Conservation (phyloP, 1,284 basidiomycete species). For the Irpex rosettiformis region DNA sequence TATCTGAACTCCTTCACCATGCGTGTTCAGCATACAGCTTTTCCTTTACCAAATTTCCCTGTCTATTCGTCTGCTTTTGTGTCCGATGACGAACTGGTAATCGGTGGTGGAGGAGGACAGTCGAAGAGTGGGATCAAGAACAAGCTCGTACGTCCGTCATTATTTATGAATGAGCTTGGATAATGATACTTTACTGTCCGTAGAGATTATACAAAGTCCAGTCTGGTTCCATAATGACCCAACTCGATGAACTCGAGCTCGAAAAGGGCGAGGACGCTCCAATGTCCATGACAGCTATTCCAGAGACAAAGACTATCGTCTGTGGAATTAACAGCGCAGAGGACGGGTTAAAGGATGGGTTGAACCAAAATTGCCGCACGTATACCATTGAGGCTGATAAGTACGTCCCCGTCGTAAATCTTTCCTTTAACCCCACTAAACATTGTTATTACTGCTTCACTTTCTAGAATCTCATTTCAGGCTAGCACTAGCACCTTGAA, state of each 20-base stretch:
- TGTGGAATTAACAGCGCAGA: slow-evolving; percentile 84
- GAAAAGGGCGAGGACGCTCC: slow-evolving; percentile 85
- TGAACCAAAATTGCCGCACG: slow-evolving; percentile 82
- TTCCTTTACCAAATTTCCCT: slow-evolving; percentile 75
- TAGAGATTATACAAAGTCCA: slow-evolving; percentile 75
- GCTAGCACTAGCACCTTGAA: slow-evolving; percentile 61
- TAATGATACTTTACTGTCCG: slow-evolving; percentile 7
- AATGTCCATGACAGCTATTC: slow-evolving; percentile 84
- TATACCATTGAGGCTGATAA: slow-evolving; percentile 60
- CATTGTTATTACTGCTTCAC: not conserved
- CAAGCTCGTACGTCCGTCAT: slow-evolving; percentile 76
- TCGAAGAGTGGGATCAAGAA: slow-evolving; percentile 86
- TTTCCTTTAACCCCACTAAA: not conserved
- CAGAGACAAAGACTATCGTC: slow-evolving; percentile 52
- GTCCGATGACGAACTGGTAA: slow-evolving; percentile 66
- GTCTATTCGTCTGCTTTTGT: slow-evolving; percentile 88
- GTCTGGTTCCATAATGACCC: slow-evolving; percentile 53
- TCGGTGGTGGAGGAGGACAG: slow-evolving; percentile 88
- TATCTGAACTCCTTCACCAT: slow-evolving; percentile 41
- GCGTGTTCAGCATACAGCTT: slow-evolving; percentile 77
- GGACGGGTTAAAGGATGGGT: slow-evolving; percentile 56
- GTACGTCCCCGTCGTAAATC: slow-evolving; percentile 36
- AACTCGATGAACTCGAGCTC: slow-evolving; percentile 70
- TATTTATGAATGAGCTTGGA: slow-evolving; percentile 50
- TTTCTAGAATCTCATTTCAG: slow-evolving; percentile 48